These are phyloP conservation scores for Astrephomene gubernaculifera DNA, from an alignment of 139 green algal species.

Conservation along the genomic window DNA sequence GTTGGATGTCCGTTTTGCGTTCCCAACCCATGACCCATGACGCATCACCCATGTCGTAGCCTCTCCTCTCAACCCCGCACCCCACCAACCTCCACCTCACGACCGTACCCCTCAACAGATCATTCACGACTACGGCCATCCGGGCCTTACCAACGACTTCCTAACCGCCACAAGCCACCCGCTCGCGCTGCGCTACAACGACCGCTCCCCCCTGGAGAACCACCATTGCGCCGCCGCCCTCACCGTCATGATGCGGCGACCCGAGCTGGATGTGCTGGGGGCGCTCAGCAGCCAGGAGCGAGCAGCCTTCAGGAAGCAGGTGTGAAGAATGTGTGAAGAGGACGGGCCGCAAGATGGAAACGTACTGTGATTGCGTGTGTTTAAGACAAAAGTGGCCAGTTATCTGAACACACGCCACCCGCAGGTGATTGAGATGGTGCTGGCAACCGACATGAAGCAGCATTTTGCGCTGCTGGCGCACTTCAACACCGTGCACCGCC, in stretches of 20 bases:
- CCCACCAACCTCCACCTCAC: background rate
- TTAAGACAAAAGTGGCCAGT: background rate
- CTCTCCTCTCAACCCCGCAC: background rate
- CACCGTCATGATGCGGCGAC: slow-evolving; percentile 29
- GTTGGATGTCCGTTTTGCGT: background rate
- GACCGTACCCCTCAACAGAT: too few species aligned
- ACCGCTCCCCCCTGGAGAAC: slow-evolving; percentile 53
- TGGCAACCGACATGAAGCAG: slow-evolving; percentile 56
- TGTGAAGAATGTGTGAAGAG: background rate
- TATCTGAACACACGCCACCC: background rate
- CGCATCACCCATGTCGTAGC: background rate
- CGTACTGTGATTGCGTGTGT: background rate
- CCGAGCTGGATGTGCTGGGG: slow-evolving; percentile 38
- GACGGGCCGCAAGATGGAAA: background rate
- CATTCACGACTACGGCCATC: slow-evolving; percentile 50
- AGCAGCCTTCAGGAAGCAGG: slow-evolving; percentile 37
- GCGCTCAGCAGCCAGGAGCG: background rate
- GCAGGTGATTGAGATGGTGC: slow-evolving; percentile 20
- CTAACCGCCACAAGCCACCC: slow-evolving; percentile 43
- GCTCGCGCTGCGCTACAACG: slow-evolving; percentile 58
- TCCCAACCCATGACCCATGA: background rate
- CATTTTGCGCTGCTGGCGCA: slow-evolving; percentile 46
- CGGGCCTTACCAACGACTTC: slow-evolving; percentile 62
- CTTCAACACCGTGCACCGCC: slow-evolving; percentile 65
- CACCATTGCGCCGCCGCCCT: slow-evolving; percentile 48